A percentile compares a stretch with the other conserved stretches of the same genome.
Conservation (phyloP, 2,329 filamentous ascomycete genomes). For the Cadophora sp. region DNA sequence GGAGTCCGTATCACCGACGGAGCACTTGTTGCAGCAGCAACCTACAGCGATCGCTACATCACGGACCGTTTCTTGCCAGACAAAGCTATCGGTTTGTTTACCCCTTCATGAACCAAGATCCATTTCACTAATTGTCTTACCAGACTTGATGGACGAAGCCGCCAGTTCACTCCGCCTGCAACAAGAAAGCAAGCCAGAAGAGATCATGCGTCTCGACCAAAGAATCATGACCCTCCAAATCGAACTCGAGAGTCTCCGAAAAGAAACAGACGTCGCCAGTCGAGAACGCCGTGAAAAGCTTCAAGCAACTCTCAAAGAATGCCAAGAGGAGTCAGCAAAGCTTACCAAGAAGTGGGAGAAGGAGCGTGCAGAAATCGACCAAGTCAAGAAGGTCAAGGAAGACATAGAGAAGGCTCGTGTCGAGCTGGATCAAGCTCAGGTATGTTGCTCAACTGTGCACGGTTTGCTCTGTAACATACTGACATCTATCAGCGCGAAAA, state of each 20-base stretch:
- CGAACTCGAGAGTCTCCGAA: constrained; percentile 90
- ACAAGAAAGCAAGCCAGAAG: constrained; percentile 95
- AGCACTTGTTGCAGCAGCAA: constrained; percentile 88
- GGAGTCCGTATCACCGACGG: constrained; percentile 91
- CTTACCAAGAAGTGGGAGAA: constrained; percentile 89
- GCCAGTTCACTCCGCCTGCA: constrained; percentile 89
- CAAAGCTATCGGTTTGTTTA: constrained; percentile 77
- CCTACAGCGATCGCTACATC: constrained; percentile 94
- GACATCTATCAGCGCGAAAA: constrained; percentile 63
- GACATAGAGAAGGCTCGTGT: constrained; percentile 86
- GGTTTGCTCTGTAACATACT: background rate
- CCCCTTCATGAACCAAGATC: background rate
- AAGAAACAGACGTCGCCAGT: constrained; percentile 90
- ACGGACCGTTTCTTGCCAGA: constrained; percentile 95
- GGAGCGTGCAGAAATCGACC: constrained; percentile 84
- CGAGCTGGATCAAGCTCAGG: constrained; percentile 84
- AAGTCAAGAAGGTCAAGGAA: constrained; percentile 85
- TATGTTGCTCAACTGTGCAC: constrained; percentile 2
- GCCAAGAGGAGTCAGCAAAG: constrained; percentile 76
- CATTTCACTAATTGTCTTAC: background rate
- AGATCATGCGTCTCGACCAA: constrained; percentile 90
- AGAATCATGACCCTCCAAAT: constrained; percentile 98
- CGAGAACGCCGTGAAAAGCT: constrained; percentile 87
- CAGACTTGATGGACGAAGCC: constrained; percentile 83
- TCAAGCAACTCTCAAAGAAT: constrained; percentile 75